Conservation (phyloP, 2,329 filamentous ascomycete species). For the Aspergillus bombycis region DNA sequence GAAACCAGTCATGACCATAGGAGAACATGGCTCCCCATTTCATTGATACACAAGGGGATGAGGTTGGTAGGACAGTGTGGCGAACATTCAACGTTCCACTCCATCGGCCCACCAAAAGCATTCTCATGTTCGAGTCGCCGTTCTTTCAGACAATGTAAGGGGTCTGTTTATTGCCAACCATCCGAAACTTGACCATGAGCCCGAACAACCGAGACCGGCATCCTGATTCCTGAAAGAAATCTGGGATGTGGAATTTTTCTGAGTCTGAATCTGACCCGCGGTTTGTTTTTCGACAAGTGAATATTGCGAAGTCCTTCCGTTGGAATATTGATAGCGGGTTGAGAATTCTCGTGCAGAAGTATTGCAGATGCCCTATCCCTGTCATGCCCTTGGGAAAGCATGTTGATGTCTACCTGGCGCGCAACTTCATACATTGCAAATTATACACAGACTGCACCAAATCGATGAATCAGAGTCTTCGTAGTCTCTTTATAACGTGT, state of each 20-base stretch:
- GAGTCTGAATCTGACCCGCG: neutral
- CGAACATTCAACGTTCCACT: neutral
- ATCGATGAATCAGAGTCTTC: neutral
- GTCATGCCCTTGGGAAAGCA: neutral
- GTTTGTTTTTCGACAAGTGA: neutral
- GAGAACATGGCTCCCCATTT: neutral
- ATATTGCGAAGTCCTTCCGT: neutral
- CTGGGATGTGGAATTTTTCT: neutral
- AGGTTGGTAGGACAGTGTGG: neutral
- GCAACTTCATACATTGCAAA: neutral
- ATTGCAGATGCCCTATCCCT: neutral
- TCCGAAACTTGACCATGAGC: neutral
- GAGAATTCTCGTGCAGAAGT: neutral
- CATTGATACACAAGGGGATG: neutral
- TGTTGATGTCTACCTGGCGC: neutral
- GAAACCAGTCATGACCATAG: neutral
- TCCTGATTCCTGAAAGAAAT: neutral
- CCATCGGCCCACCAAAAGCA: neutral
- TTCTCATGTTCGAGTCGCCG: neutral
- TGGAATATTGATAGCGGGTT: neutral
- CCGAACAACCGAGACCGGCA: neutral
- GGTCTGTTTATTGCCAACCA: neutral
- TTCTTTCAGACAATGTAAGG: neutral
- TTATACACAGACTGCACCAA: neutral
- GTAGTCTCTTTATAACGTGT: neutral